Percentiles rank a stretch among this genome's conserved stretches.
phyloP scores from a whole-genome alignment of 257 asterid species.

The Fraxinus cuspidata region DNA sequence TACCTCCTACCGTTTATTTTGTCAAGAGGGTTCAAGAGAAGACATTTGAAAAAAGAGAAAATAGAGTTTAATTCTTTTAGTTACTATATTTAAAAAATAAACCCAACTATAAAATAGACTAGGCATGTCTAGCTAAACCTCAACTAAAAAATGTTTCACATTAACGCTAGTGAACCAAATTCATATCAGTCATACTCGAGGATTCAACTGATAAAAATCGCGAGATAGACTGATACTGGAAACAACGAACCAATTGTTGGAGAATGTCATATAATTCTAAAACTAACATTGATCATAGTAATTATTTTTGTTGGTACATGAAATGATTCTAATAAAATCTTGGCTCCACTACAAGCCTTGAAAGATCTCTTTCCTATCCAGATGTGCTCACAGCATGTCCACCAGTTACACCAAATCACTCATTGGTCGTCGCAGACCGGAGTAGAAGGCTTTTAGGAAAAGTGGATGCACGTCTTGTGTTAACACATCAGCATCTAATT shows the following conservation, averaged over 20 bases:
- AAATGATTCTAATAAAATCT: conserved; percentile 6
- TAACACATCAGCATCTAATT: conserved; percentile 74
- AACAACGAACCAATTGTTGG: background rate
- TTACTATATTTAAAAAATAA: no score
- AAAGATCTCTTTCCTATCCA: conserved; percentile 4
- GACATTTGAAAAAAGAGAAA: no score
- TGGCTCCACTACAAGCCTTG: conserved; percentile 23
- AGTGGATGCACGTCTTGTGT: conserved; percentile 78
- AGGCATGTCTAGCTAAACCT: background rate
- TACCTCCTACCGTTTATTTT: no score
- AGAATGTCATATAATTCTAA: background rate
- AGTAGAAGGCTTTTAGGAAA: conserved; percentile 65
- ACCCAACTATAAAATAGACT: background rate
- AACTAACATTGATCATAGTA: background rate
- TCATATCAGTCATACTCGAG: background rate
- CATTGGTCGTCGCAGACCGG: conserved; percentile 67
- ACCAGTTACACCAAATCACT: conserved; percentile 29
- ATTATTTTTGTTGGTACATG: background rate
- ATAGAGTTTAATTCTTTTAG: no score
- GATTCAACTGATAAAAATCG: background rate
- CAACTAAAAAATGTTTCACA: background rate
- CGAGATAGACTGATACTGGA: background rate
- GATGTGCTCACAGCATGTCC: background rate
- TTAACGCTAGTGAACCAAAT: background rate
- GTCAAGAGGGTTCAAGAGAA: no score